Conservation (phyloP, 768 basidiomycete genomes). For the Mycena haematopus region DNA sequence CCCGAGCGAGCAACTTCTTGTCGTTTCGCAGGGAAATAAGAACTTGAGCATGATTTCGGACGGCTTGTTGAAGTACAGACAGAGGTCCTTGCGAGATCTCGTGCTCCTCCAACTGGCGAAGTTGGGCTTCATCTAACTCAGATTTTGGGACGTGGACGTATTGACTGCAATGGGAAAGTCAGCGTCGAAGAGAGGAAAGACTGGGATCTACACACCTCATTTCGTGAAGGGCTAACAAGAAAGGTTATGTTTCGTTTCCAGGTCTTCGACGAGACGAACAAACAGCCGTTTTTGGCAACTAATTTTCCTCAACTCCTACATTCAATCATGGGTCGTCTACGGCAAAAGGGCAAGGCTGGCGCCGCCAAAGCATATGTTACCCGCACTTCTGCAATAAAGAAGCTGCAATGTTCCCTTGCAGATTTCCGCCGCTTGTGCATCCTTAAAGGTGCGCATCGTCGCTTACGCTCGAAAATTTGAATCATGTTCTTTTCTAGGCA, state of each 20-base stretch:
- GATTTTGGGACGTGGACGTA: conserved; percentile 97
- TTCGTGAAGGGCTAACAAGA: conserved; percentile 6
- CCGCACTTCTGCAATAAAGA: conserved; percentile 89
- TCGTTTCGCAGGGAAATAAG: conserved; percentile 97
- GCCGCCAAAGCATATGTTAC: conserved; percentile 93
- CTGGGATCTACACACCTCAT: conserved; percentile 24
- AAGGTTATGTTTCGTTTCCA: background rate
- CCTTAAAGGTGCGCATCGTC: conserved; percentile 74
- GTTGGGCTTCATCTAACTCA: conserved; percentile 95
- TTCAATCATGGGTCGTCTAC: conserved; percentile 78
- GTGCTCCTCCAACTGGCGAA: conserved; percentile 95
- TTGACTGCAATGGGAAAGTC: conserved; percentile 64
- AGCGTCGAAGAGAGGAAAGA: conserved; percentile 8
- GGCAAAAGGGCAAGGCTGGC: conserved; percentile 87
- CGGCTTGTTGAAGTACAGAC: conserved; percentile 95
- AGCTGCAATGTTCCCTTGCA: conserved; percentile 93
- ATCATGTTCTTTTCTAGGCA: conserved; percentile 59
- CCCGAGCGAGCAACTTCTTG: conserved; percentile 94
- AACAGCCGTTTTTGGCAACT: conserved; percentile 1
- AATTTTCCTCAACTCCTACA: conserved; percentile 6
- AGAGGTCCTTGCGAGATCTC: conserved; percentile 98
- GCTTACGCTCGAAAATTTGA: conserved; percentile 2
- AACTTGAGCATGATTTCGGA: conserved; percentile 97
- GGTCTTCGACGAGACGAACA: background rate
- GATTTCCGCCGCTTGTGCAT: conserved; percentile 98